Evolutionary conservation across 345 rosid species (phyloP).

Genomic region (Syzygium grande): DNA sequence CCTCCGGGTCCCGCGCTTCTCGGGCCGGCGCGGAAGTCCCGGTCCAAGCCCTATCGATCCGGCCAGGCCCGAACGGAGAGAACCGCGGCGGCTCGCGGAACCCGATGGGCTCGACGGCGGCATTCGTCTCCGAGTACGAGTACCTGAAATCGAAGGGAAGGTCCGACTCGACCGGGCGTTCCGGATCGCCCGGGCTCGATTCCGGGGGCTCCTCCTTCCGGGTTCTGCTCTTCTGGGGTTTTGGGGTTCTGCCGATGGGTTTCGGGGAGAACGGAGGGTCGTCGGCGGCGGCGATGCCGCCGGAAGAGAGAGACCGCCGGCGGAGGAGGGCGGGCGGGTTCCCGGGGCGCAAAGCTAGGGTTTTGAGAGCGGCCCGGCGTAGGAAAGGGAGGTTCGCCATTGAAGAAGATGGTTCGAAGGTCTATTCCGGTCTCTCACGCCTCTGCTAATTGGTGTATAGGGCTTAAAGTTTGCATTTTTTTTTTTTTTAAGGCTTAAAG

Average conservation of each 20-base stretch:
- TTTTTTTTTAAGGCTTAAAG: too few species aligned
- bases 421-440: background rate
- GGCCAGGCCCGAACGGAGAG: constrained; percentile 88
- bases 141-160: constrained; percentile 82
- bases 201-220: background rate
- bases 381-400: background rate
- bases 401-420: background rate
- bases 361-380: background rate
- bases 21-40: constrained; percentile 57
- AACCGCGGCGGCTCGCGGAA: constrained; percentile 83
- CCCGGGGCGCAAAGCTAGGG: background rate
- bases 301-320: constrained; percentile 6
- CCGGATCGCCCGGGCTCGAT: constrained; percentile 1
- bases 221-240: constrained; percentile 9
- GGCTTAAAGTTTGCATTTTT: background rate
- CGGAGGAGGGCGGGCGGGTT: background rate
- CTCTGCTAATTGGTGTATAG: background rate
- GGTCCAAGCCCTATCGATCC: constrained; percentile 73
- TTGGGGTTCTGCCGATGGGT: constrained; percentile 4
- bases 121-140: constrained; percentile 71
- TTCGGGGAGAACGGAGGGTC: constrained; percentile 22
- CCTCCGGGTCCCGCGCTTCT: constrained; percentile 18
- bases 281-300: constrained; percentile 1
- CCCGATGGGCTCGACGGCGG: constrained; percentile 54
- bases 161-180: constrained; percentile 26